Percentiles rank a stretch among this genome's conserved stretches.
phyloP scores from a whole-genome alignment of 2,329 filamentous ascomycete species.

The Fusarium floridanum region DNA sequence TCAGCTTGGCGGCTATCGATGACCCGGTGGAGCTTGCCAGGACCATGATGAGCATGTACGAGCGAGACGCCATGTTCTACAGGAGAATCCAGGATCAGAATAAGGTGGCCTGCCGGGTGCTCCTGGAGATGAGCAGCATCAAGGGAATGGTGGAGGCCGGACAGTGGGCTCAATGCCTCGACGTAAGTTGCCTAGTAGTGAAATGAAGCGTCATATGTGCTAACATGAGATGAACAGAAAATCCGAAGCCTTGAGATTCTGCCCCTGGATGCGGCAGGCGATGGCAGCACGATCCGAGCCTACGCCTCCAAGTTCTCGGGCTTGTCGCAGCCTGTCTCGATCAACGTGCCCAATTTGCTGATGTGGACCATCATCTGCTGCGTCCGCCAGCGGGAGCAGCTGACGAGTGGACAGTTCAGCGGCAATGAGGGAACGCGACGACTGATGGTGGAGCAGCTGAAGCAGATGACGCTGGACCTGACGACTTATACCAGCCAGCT shows the following conservation, averaged over 20 bases:
- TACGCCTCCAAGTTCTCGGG: slow-evolving; percentile 85
- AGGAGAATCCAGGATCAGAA: slow-evolving; percentile 69
- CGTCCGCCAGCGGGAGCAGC: slow-evolving; percentile 79
- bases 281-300: slow-evolving; percentile 82
- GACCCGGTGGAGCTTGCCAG: slow-evolving; percentile 70
- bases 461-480: slow-evolving; percentile 87
- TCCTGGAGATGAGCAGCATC: slow-evolving; percentile 72
- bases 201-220: slow-evolving; percentile 4
- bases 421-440: slow-evolving; percentile 75
- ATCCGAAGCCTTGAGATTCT: slow-evolving; percentile 83
- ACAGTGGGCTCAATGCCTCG: slow-evolving; percentile 69
- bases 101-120: slow-evolving; percentile 66
- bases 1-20: slow-evolving; percentile 71
- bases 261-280: slow-evolving; percentile 80
- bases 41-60: slow-evolving; percentile 75
- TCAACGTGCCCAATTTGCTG: slow-evolving; percentile 90
- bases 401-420: slow-evolving; percentile 79
- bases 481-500: slow-evolving; percentile 96
- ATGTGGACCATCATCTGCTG: slow-evolving; percentile 95
- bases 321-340: slow-evolving; percentile 83
- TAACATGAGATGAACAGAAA: slow-evolving; percentile 62
- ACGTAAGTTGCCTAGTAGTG: slow-evolving; percentile 60
- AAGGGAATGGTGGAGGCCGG: slow-evolving; percentile 67
- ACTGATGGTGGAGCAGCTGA: slow-evolving; percentile 76
- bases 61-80: slow-evolving; percentile 71